phyloP scores from a whole-genome alignment of 169 alveolate species.

The Plasmodium cynomolgi region DNA sequence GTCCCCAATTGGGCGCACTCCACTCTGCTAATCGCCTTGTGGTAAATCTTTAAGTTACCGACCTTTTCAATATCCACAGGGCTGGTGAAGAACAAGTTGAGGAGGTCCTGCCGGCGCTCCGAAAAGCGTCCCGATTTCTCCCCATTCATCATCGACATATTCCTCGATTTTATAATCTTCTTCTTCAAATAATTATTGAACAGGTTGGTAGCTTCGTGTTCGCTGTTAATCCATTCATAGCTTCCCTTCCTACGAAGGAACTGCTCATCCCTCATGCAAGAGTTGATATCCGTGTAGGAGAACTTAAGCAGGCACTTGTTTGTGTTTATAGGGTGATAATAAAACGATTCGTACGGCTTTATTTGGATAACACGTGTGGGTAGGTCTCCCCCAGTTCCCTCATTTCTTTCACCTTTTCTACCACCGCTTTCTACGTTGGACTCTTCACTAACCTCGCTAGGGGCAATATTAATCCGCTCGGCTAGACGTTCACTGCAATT shows the following conservation, averaged over 20 bases:
- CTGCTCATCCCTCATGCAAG: conserved; percentile 7
- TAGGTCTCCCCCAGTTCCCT: not conserved
- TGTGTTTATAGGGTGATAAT: conserved; percentile 45
- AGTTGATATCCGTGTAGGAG: conserved; percentile 27
- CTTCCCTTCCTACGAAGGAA: not conserved
- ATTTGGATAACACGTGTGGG: not conserved
- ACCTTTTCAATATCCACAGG: conserved; percentile 54
- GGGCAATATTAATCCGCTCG: not conserved
- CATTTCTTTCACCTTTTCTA: not conserved
- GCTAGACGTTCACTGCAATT: not conserved
- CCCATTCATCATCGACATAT: conserved; percentile 11
- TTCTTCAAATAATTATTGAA: conserved; percentile 40
- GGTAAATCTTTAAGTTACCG: conserved; percentile 30
- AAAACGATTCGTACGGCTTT: conserved; percentile 58
- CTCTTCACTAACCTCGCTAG: not conserved
- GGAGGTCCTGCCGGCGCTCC: conserved; percentile 8
- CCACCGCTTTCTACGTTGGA: not conserved
- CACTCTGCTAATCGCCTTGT: conserved; percentile 6
- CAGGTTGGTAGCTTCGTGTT: conserved; percentile 13
- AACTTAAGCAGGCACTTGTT: conserved; percentile 33
- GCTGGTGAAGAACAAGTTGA: conserved; percentile 36
- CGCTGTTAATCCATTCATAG: conserved; percentile 14
- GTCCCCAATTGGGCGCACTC: not conserved
- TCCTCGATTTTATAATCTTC: conserved; percentile 29
- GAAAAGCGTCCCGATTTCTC: not conserved